A percentile compares a stretch with the other conserved stretches of the same genome.
Evolutionary conservation across 2,329 filamentous ascomycete species (phyloP).

Genomic region (Penicillium sp.): DNA sequence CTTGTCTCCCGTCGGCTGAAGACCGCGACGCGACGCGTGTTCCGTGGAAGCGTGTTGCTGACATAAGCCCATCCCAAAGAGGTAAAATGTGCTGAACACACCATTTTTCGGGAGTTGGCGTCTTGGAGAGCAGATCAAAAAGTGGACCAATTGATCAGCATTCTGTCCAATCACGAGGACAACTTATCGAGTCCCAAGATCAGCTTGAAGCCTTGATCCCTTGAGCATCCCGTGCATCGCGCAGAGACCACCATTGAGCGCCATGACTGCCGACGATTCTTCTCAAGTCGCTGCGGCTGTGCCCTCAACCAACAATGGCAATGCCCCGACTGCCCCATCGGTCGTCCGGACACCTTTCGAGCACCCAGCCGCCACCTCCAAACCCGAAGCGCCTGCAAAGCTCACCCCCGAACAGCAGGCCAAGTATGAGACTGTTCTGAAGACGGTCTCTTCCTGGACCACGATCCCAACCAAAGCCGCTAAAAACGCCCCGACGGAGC

Average conservation of each 20-base stretch:
- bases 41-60: conserved; percentile 18
- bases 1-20: neutral
- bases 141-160: conserved; percentile 18
- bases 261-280: conserved; percentile 18
- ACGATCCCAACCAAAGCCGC: conserved; percentile 66
- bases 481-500: conserved; percentile 59
- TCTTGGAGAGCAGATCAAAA: conserved; percentile 2
- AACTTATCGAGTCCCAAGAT: conserved; percentile 2
- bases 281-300: conserved; percentile 6
- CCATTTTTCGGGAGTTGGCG: too few relatives aligned
- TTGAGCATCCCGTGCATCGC: neutral
- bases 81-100: conserved; percentile 18
- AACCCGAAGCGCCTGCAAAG: conserved; percentile 57
- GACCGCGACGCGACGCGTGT: conserved; percentile 21
- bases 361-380: conserved; percentile 59
- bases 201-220: conserved; percentile 6
- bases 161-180: conserved; percentile 1
- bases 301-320: conserved; percentile 16
- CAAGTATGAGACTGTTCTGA: conserved; percentile 80
- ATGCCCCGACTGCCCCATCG: neutral
- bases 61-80: conserved; percentile 20
- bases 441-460: conserved; percentile 69
- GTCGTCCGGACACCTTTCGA: conserved; percentile 59
- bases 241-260: neutral
- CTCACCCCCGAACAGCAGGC: conserved; percentile 75